phyloP scores from a whole-genome alignment of 345 rosid genomes.

The Tarenaya hassleriana region DNA sequence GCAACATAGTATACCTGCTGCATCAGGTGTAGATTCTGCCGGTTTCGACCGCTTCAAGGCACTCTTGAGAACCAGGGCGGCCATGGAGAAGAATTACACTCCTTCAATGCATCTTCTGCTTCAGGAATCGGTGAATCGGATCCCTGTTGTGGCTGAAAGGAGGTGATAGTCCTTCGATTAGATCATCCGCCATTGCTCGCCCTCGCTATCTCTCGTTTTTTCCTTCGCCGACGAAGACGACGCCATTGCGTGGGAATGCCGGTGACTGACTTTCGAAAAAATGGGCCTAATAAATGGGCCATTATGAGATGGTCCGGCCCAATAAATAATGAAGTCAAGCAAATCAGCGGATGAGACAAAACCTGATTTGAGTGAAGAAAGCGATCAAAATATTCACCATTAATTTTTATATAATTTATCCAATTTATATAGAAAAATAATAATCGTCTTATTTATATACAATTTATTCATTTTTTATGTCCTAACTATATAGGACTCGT shows the following conservation, averaged over 20 bases:
- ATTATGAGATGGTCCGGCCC: no score
- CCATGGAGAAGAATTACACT: conserved; percentile 20
- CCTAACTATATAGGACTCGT: no score
- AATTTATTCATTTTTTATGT: no score
- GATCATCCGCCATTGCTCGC: conserved; percentile 37
- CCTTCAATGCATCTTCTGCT: not conserved
- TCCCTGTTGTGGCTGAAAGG: conserved; percentile 38
- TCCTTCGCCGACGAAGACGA: not conserved
- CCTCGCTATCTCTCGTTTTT: not conserved
- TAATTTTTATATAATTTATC: not conserved
- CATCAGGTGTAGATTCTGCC: conserved; percentile 15
- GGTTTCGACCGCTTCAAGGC: conserved; percentile 57
- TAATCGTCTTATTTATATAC: not conserved
- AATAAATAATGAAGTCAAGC: no score
- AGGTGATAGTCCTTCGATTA: conserved; percentile 70
- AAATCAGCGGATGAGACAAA: no score
- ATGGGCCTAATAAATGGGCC: no score
- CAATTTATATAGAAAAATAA: not conserved
- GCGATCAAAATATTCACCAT: no score
- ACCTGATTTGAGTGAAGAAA: no score
- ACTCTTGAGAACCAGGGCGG: conserved; percentile 44
- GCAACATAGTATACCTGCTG: not conserved
- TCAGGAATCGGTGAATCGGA: conserved; percentile 7
- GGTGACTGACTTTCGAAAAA: no score
- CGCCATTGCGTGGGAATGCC: no score